A percentile compares a stretch with the other conserved stretches of the same genome.
Conservation (phyloP, 768 basidiomycete species). For the Leucosporidium creatinivorum region DNA sequence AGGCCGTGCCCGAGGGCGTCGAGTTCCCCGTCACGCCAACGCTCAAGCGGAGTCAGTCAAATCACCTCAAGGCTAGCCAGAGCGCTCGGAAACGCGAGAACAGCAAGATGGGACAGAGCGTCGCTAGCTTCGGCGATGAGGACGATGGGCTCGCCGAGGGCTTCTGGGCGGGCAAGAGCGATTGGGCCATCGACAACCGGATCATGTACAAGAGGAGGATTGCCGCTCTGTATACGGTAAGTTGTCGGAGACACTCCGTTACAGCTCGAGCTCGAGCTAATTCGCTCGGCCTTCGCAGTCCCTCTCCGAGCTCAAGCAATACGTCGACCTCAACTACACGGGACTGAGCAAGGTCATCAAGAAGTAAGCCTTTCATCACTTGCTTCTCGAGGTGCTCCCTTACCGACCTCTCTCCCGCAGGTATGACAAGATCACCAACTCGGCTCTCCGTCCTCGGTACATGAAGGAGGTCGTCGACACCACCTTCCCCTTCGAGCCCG, state of each 20-base stretch:
- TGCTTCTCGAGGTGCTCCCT: not conserved
- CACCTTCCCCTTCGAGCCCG: conserved; percentile 59
- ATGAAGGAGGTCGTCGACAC: conserved; percentile 34
- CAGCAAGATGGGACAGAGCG: conserved; percentile 16
- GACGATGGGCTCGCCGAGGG: conserved; percentile 14
- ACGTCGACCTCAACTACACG: conserved; percentile 82
- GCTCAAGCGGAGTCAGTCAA: too few relatives aligned
- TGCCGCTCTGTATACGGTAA: conserved; percentile 64
- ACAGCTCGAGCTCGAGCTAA: not conserved
- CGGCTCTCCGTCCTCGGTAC: conserved; percentile 45
- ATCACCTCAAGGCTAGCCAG: too few relatives aligned
- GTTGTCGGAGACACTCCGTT: conserved; percentile 50
- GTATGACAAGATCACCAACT: conserved; percentile 88
- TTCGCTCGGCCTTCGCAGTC: conserved; percentile 6
- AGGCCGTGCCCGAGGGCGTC: conserved; percentile 2
- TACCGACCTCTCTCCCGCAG: conserved; percentile 43
- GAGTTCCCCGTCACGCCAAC: not conserved
- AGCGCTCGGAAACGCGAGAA: not conserved
- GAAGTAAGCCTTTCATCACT: conserved; percentile 55
- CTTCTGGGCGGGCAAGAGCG: conserved; percentile 16
- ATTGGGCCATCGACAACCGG: conserved; percentile 33
- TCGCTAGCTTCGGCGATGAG: not conserved
- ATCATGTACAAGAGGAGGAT: conserved; percentile 65
- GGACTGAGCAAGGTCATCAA: conserved; percentile 93
- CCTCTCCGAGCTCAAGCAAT: conserved; percentile 56